These are phyloP conservation scores for Bauhinia variegata DNA, from an alignment of 306 rosid species.

Conservation along the genomic window DNA sequence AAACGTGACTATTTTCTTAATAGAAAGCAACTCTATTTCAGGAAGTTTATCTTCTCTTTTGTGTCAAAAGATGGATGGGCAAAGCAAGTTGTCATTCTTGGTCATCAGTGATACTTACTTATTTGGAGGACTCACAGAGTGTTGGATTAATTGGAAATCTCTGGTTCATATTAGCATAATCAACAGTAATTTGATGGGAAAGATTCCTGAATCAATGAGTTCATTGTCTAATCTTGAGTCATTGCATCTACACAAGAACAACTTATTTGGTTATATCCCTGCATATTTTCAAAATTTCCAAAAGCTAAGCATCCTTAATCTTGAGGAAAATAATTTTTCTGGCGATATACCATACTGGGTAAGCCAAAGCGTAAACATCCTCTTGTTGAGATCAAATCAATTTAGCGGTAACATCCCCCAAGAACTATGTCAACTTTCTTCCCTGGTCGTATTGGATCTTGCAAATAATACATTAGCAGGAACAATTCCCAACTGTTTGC, in stretches of 20 bases:
- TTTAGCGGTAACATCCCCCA: not conserved
- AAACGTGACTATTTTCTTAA: too few relatives aligned
- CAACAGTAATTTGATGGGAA: too few relatives aligned
- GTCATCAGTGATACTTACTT: too few relatives aligned
- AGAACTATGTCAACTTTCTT: slow-evolving; percentile 5
- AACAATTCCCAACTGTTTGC: not conserved
- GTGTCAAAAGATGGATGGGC: too few relatives aligned
- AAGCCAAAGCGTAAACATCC: not conserved
- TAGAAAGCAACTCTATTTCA: too few relatives aligned
- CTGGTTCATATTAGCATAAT: too few relatives aligned
- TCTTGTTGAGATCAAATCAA: not conserved
- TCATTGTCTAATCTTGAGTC: not conserved
- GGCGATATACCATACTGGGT: not conserved
- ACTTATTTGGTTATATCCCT: not conserved
- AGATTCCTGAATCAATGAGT: slow-evolving; percentile 15
- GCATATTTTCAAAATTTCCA: not conserved
- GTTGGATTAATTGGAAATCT: too few relatives aligned
- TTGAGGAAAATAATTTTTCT: not conserved
- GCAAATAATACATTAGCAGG: not conserved
- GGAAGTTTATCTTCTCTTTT: too few relatives aligned
- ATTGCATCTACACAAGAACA: slow-evolving; percentile 9
- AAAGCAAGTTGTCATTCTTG: too few relatives aligned
- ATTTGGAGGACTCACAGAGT: too few relatives aligned
- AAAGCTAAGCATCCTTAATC: too few relatives aligned
- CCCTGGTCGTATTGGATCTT: too few relatives aligned